A percentile compares a stretch with the other conserved stretches of the same genome.
phyloP scores from a whole-genome alignment of 2,329 filamentous ascomycete genomes.

The Aspergillus glaucus region DNA sequence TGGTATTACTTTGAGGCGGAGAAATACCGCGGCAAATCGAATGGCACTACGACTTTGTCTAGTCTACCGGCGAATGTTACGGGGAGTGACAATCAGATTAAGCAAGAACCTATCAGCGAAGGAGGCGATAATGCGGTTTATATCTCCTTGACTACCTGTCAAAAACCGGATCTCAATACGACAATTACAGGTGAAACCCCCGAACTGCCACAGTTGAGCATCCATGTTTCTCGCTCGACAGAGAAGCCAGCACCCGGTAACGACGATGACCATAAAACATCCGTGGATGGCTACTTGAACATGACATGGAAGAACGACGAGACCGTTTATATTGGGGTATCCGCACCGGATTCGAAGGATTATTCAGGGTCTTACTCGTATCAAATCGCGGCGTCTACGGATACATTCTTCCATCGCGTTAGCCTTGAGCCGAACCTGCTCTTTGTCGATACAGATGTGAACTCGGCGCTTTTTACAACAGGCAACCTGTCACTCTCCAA shows the following conservation, averaged over 20 bases:
- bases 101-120: constrained; percentile 13
- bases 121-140: constrained; percentile 49
- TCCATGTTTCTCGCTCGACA: constrained; percentile 62
- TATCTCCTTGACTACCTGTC: constrained; percentile 79
- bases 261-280: constrained; percentile 18
- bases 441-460: constrained; percentile 79
- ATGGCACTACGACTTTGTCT: constrained; percentile 22
- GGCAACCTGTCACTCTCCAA: constrained; percentile 54
- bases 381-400: constrained; percentile 74
- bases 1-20: constrained; percentile 59
- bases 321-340: constrained; percentile 70
- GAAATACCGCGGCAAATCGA: constrained; percentile 44
- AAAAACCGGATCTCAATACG: constrained; percentile 58
- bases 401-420: constrained; percentile 65
- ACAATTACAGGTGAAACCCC: constrained; percentile 28
- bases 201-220: constrained; percentile 63
- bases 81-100: constrained; percentile 14
- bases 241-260: background rate
- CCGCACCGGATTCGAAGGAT: constrained; percentile 59
- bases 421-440: constrained; percentile 54
- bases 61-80: constrained; percentile 23
- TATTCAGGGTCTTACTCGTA: constrained; percentile 69
- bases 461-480: constrained; percentile 72
- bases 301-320: constrained; percentile 55
- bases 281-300: constrained; percentile 65